Percentiles rank a stretch among this genome's conserved stretches.
Evolutionary conservation across 2,329 filamentous ascomycete genomes (phyloP).

Genomic region (Knufia petricola): DNA sequence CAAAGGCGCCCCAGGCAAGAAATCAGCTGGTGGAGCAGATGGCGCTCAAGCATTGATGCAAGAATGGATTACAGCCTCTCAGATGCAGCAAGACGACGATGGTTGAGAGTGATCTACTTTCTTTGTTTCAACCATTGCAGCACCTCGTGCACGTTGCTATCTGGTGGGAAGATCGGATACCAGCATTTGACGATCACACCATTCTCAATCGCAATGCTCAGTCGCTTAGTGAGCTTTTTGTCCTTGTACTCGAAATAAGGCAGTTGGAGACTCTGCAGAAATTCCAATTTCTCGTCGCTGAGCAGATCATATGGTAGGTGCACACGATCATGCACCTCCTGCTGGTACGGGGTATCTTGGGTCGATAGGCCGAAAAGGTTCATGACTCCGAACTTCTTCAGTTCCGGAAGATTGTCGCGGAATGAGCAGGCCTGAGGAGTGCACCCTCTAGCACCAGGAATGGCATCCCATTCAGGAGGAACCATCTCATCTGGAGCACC

Average conservation of each 20-base stretch:
- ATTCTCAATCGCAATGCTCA: constrained; percentile 32
- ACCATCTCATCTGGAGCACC: constrained; percentile 32
- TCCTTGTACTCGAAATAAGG: constrained; percentile 34
- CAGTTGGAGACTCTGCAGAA: constrained; percentile 28
- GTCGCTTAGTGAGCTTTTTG: constrained; percentile 29
- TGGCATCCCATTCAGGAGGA: constrained; percentile 34
- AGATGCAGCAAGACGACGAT: constrained; percentile 37
- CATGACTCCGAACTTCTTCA: constrained; percentile 26
- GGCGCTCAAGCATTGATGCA: constrained; percentile 65
- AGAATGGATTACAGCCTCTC: constrained; percentile 75
- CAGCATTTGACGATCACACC: constrained; percentile 33
- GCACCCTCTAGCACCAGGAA: constrained; percentile 36
- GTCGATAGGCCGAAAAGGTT: constrained; percentile 33
- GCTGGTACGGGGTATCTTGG: constrained; percentile 33
- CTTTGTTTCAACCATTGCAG: constrained; percentile 14
- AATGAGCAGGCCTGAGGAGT: constrained; percentile 38
- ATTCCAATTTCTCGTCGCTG: constrained; percentile 31
- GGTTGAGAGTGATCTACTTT: constrained; percentile 24
- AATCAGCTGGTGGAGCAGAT: constrained; percentile 27
- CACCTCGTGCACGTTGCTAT: constrained; percentile 32
- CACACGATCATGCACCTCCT: constrained; percentile 30
- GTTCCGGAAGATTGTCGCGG: constrained; percentile 27
- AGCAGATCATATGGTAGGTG: constrained; percentile 34
- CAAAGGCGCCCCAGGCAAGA: constrained; percentile 42
- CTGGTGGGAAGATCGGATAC: constrained; percentile 37